A percentile compares a stretch with the other conserved stretches of the same genome.
phyloP scores from a whole-genome alignment of 139 green algal species.

The Diplosphaera chodatii region DNA sequence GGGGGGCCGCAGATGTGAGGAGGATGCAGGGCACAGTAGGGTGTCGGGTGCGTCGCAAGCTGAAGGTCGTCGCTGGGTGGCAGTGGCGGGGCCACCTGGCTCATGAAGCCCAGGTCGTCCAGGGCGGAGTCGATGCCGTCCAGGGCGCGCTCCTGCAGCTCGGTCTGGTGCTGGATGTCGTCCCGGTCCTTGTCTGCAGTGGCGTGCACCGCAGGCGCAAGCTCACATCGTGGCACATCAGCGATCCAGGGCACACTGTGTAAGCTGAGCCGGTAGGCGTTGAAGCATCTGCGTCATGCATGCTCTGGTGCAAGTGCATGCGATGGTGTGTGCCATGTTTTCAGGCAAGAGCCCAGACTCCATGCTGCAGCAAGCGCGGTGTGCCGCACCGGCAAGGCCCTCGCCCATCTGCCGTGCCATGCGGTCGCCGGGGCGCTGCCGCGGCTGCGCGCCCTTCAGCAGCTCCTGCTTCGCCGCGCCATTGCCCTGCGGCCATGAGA shows the following conservation, averaged over 20 bases:
- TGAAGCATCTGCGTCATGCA: no score
- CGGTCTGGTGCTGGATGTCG: constrained; percentile 3
- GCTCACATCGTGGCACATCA: no score
- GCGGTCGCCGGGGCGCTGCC: neutral
- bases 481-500: neutral
- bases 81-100: neutral
- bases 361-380: no score
- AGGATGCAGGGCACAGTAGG: no score
- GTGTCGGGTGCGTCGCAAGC: neutral
- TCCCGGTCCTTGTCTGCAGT: constrained; percentile 7
- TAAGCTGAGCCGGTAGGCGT: no score
- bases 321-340: neutral
- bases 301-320: neutral
- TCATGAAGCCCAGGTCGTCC: constrained; percentile 2
- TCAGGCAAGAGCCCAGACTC: no score
- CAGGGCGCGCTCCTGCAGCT: constrained; percentile 7
- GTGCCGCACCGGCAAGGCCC: constrained; percentile 1
- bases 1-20: no score
- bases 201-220: no score
- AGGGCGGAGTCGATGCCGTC: constrained; percentile 12
- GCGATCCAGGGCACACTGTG: no score
- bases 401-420: neutral
- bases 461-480: neutral
- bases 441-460: neutral
- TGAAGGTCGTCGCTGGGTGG: neutral